Evolutionary conservation across 441 rosid species (phyloP).

Genomic region (Corymbia calophylla): DNA sequence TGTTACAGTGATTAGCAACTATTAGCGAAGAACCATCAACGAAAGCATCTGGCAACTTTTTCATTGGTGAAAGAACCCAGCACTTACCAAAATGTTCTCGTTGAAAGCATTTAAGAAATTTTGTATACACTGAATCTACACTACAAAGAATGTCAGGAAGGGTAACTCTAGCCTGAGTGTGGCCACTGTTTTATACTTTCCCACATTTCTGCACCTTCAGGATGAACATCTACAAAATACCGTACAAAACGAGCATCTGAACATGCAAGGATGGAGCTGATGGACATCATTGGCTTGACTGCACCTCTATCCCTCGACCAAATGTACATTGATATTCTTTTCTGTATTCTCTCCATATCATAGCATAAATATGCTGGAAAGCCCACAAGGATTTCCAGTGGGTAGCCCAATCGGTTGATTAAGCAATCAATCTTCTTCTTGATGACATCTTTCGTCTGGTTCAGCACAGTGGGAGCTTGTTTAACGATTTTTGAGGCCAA

Average conservation of each 20-base stretch:
- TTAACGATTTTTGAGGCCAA: constrained; percentile 39
- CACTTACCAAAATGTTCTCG: not conserved
- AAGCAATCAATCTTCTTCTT: constrained; percentile 61
- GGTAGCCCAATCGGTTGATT: constrained; percentile 42
- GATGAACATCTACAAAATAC: constrained; percentile 61
- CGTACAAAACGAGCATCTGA: constrained; percentile 63
- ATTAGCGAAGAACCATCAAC: not conserved
- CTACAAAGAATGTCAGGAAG: not conserved
- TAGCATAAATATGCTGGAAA: constrained; percentile 76
- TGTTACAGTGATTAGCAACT: not conserved
- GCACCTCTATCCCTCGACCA: constrained; percentile 62
- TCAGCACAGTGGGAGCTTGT: constrained; percentile 61
- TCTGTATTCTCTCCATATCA: constrained; percentile 54
- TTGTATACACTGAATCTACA: not conserved
- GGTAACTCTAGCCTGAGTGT: constrained; percentile 9
- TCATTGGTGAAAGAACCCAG: not conserved
- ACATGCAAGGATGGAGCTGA: constrained; percentile 60
- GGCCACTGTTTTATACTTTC: constrained; percentile 40
- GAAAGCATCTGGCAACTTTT: not conserved
- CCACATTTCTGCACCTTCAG: constrained; percentile 69
- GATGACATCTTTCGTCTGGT: constrained; percentile 59
- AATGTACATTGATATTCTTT: constrained; percentile 58
- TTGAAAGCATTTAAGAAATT: not conserved
- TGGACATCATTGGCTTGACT: constrained; percentile 48
- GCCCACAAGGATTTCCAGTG: constrained; percentile 34